phyloP scores from a whole-genome alignment of 192 early-diverging fungal genomes.

The Podila horticola region DNA sequence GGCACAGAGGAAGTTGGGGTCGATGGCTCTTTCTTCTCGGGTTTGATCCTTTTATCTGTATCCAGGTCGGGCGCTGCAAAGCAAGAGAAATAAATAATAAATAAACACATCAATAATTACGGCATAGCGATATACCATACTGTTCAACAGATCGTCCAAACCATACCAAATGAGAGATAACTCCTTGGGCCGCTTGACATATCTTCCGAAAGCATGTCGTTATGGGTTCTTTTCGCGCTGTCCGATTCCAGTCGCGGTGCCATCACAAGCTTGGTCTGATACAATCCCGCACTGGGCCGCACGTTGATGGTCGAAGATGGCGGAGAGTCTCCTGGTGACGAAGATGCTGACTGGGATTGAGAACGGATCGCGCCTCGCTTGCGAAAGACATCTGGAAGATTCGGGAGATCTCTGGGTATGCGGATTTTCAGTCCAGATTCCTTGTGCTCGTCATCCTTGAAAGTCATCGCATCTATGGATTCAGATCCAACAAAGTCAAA shows the following conservation, averaged over 20 bases:
- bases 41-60: neutral
- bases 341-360: slow-evolving; percentile 7
- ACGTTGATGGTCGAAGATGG: neutral
- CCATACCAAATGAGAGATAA: slow-evolving; percentile 23
- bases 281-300: neutral
- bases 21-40: neutral
- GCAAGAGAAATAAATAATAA: neutral
- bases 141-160: neutral
- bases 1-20: neutral
- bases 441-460: neutral
- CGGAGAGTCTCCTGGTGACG: slow-evolving; percentile 1
- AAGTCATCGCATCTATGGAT: too few relatives aligned
- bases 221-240: slow-evolving; percentile 24
- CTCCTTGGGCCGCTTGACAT: neutral
- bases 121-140: slow-evolving; percentile 5
- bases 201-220: slow-evolving; percentile 16
- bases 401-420: slow-evolving; percentile 33
- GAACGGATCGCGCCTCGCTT: slow-evolving; percentile 10
- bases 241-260: neutral
- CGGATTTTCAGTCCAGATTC: slow-evolving; percentile 33
- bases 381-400: slow-evolving; percentile 34
- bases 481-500: too few relatives aligned
- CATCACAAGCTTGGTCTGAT: slow-evolving; percentile 12
- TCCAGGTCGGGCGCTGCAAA: neutral
- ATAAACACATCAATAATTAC: neutral